Conservation (phyloP, 371 early-diverging fungal genomes). For the Nematocida displodere region DNA sequence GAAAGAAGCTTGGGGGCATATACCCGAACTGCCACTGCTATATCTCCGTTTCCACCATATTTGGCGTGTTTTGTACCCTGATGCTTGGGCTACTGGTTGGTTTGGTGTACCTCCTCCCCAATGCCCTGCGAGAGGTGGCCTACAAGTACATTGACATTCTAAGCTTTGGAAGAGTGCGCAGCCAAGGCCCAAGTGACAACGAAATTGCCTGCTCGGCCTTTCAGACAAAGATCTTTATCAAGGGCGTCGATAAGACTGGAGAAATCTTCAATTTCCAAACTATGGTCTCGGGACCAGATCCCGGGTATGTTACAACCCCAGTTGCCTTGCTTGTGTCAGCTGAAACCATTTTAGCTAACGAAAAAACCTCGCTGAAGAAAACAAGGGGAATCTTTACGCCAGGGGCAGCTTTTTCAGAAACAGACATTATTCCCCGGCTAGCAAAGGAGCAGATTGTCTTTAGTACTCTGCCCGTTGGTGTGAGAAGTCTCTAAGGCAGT, state of each 20-base stretch:
- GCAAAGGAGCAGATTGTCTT: slow-evolving; percentile 55
- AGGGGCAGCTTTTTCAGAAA: slow-evolving; percentile 57
- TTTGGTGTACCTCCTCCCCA: slow-evolving; percentile 19
- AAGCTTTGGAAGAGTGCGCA: slow-evolving; percentile 55
- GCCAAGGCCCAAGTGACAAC: slow-evolving; percentile 44
- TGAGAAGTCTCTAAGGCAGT: too few relatives aligned
- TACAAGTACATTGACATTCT: slow-evolving; percentile 50
- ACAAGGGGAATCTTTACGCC: slow-evolving; percentile 64
- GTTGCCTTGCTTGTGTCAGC: slow-evolving; percentile 51
- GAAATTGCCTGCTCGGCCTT: slow-evolving; percentile 56
- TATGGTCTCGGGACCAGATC: slow-evolving; percentile 64
- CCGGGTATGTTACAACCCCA: slow-evolving; percentile 62
- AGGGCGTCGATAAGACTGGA: slow-evolving; percentile 27
- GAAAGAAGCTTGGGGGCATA: slow-evolving; percentile 9
- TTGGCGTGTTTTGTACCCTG: slow-evolving; percentile 6
- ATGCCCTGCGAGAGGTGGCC: not conserved
- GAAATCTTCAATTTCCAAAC: slow-evolving; percentile 37
- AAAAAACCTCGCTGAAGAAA: slow-evolving; percentile 35
- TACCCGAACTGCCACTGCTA: slow-evolving; percentile 51
- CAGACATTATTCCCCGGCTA: slow-evolving; percentile 57
- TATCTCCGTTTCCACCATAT: not conserved
- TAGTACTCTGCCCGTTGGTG: slow-evolving; percentile 7
- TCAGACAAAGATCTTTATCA: slow-evolving; percentile 49
- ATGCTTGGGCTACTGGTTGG: slow-evolving; percentile 9
- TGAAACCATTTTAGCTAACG: slow-evolving; percentile 49